Evolutionary conservation across 2,329 filamentous ascomycete genomes (phyloP), one percentile per base, ranked within the genome.

Genomic region (Curvularia sp.): DNA sequence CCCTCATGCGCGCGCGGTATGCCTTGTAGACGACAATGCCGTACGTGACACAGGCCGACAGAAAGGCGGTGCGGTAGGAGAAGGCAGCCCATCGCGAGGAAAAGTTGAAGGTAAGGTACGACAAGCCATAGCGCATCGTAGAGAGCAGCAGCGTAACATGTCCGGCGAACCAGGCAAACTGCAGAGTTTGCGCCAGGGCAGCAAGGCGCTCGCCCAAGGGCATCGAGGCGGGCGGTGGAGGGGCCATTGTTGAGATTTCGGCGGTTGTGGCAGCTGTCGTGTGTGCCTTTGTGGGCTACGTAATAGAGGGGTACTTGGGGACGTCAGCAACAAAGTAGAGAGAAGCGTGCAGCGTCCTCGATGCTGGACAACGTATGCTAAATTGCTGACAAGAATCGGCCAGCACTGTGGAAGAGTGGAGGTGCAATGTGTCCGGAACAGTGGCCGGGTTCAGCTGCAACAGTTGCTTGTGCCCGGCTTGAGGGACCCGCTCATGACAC

Each of bases 21-120:
- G 92, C 93, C 87, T 99, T 99, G 85, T 97, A 98, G 62, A 99
- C 94, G 49, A 99, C 95, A 67, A 99, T 98, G 66, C 95, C 94
- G 79, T 99, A 99, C 10, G 95, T 98, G 49, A 88, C 87, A 48
- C 93, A 92, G 5, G 95, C 95, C 2, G 93, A 89, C 69, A 97
- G 68, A 78, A 99, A 99, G 57, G 93, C 91, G 54, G 89, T 86
- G 72, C 95, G 93, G 83, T 99, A 99, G 57, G 90, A 90, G 78
- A 95, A 88, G 67, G 86, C 84, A 48, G 94, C 93, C 83, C 88
- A 87, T 75, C 86, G 81, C 57, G 88, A 88, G 77, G 90, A 90
- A 78, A 88, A 93, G 84, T 96, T 96, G 84, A 98, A 90, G 73
- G 90, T 89, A 58, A 97, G 80, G 83, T 92, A 96, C 49, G 93